Percentiles rank a stretch among this genome's conserved stretches.
These are phyloP conservation scores for Anethum foeniculum DNA, from an alignment of 140 eudicot genomes.

Conservation along the genomic window DNA sequence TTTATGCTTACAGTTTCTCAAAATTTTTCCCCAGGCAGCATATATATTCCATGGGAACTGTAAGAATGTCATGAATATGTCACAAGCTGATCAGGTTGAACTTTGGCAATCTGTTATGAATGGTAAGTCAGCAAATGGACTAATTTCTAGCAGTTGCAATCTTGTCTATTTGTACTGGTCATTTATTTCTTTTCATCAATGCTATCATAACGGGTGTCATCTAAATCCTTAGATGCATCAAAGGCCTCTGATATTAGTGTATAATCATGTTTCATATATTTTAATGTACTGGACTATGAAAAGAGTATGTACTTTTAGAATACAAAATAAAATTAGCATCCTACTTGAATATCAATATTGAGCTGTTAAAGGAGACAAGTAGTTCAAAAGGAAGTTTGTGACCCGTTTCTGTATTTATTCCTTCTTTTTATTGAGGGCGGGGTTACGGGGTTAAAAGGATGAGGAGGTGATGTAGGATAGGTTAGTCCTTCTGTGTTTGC, in stretches of 20 bases:
- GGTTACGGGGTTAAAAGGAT: background rate
- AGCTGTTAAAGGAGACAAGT: background rate
- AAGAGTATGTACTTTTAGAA: background rate
- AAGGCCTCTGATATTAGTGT: background rate
- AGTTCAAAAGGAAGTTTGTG: background rate
- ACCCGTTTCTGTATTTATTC: background rate
- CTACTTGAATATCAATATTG: background rate
- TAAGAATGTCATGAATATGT: conserved; percentile 94
- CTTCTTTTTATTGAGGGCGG: background rate
- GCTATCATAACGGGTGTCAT: background rate
- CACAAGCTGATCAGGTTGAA: conserved; percentile 87
- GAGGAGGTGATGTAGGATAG: background rate
- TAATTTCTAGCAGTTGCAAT: background rate
- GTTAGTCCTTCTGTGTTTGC: background rate
- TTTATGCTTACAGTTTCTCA: background rate
- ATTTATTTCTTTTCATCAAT: background rate
- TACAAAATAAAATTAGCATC: background rate
- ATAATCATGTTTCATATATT: background rate
- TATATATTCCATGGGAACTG: conserved; percentile 82
- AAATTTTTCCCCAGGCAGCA: conserved; percentile 59
- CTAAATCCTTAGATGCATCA: background rate
- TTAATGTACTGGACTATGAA: background rate
- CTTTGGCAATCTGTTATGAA: conserved; percentile 79
- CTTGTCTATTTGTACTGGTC: background rate
- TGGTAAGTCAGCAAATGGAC: conserved; percentile 37